Conservation (phyloP, 192 early-diverging fungal species). For the Backusella circina region DNA sequence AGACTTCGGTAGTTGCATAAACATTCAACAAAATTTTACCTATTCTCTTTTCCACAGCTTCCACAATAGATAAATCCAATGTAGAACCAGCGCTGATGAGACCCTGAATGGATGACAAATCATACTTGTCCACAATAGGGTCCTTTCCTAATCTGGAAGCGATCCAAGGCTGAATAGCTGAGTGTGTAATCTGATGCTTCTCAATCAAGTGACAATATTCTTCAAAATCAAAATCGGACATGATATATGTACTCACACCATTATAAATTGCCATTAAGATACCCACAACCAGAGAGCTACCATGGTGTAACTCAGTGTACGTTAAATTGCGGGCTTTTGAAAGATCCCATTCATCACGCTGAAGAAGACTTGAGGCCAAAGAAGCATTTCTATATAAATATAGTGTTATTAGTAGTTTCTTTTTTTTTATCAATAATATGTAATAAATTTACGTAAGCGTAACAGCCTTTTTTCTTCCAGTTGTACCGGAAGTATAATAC, state of each 20-base stretch:
- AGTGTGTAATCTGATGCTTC: conserved; percentile 53
- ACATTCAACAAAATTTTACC: neutral
- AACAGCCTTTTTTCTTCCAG: conserved; percentile 20
- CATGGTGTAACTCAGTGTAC: neutral
- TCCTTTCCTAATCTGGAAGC: conserved; percentile 51
- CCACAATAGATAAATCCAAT: neutral
- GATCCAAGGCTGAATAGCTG: conserved; percentile 60
- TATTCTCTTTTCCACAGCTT: neutral
- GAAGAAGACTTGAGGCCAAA: neutral
- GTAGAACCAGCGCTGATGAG: neutral
- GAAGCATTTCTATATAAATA: conserved; percentile 2
- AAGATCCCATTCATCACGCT: neutral
- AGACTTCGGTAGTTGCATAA: neutral
- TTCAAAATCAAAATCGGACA: conserved; percentile 56
- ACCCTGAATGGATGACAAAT: conserved; percentile 21
- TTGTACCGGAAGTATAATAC: conserved; percentile 32
- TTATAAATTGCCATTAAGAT: neutral
- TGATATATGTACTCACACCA: neutral
- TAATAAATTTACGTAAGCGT: conserved; percentile 18
- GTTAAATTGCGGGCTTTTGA: neutral
- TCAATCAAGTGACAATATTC: conserved; percentile 48
- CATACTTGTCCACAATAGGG: conserved; percentile 27
- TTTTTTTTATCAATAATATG: neutral
- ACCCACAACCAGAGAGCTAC: neutral
- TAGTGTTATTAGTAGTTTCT: neutral